These are phyloP conservation scores for Prosopis cineraria DNA, from an alignment of 306 rosid species.

Conservation along the genomic window DNA sequence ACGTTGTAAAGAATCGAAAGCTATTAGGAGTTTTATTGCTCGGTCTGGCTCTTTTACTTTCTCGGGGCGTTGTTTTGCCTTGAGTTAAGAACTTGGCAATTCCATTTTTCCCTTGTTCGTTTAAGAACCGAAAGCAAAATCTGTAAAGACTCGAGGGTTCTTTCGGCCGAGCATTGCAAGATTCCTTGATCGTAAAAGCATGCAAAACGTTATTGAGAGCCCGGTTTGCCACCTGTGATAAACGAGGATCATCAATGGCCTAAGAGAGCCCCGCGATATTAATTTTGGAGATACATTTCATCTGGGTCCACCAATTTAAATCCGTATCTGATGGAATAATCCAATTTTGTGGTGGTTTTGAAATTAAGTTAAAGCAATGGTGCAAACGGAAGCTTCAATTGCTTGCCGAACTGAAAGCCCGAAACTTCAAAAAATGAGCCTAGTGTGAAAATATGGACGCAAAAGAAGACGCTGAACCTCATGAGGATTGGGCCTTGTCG, in stretches of 20 bases:
- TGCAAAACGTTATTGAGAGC: constrained; percentile 31
- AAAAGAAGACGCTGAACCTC: constrained; percentile 55
- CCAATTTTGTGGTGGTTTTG: constrained; percentile 36
- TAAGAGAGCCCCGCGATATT: constrained; percentile 15
- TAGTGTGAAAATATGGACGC: constrained; percentile 54
- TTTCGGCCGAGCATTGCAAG: constrained; percentile 15
- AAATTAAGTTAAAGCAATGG: constrained; percentile 25
- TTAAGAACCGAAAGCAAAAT: constrained; percentile 42
- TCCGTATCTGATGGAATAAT: constrained; percentile 21
- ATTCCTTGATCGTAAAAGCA: constrained; percentile 40
- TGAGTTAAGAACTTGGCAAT: constrained; percentile 19
- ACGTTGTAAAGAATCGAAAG: background rate
- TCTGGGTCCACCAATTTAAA: constrained; percentile 35
- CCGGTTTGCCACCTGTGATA: constrained; percentile 24
- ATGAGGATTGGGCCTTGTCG: constrained; percentile 51
- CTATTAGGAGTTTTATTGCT: constrained; percentile 33
- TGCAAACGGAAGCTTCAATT: constrained; percentile 29
- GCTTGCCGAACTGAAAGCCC: constrained; percentile 39
- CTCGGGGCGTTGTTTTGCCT: constrained; percentile 24
- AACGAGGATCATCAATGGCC: constrained; percentile 35
- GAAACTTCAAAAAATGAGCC: constrained; percentile 48
- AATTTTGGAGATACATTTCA: constrained; percentile 16
- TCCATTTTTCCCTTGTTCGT: constrained; percentile 21
- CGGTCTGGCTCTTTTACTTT: constrained; percentile 31
- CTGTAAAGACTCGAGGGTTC: constrained; percentile 22